Evolutionary conservation across 768 basidiomycete species (phyloP), one percentile per base, ranked within the genome.

Genomic region (Lepiota venenata): DNA sequence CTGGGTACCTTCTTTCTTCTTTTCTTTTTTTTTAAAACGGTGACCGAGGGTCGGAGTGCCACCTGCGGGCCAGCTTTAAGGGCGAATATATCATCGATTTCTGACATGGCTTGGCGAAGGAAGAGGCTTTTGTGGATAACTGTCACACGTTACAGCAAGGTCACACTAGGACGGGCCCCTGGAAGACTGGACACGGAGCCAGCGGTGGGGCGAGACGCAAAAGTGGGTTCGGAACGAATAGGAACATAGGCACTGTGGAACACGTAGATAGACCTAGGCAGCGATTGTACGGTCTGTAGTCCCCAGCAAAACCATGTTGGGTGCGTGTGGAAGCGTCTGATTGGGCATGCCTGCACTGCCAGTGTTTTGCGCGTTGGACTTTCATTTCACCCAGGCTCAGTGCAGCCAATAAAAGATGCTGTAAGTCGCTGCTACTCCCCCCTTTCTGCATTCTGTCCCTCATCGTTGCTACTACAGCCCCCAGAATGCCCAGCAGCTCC

Each of bases 21-120:
- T 58, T 78, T 77, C 66, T 77, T 78, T 58, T 75, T 72, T 32
- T 63, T 63, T 14, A 57, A 58, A 37, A 63, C 52, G 20, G 66
- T 44, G 47, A 70, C 51, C 44, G 56, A 55, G 18, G 63, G 58
- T 18, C 60, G 57, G 15, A 59, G 42, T 12, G 50, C 53, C 9
- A 57, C 46, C 52, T 61, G 67, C 55, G 59, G 47, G 60, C 74
- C 76, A 59, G 70, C 70, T 61, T 78, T 82, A 58, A 75, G 72
- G 38, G 88, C 77, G 68, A 93, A 93, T 63, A 93, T 93, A 62
- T 81, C 82, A 77, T 93, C 91, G 67, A 93, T 93, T 79, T 92
- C 91, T 48, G 86, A 86, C 76, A 79, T 76, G 59, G 72, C n/a
- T 12, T 18, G 44, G 21, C 27, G 48, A 1, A 41, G 5, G 32